Conservation (phyloP, 2,329 filamentous ascomycete genomes). For the Esteya vermicola region DNA sequence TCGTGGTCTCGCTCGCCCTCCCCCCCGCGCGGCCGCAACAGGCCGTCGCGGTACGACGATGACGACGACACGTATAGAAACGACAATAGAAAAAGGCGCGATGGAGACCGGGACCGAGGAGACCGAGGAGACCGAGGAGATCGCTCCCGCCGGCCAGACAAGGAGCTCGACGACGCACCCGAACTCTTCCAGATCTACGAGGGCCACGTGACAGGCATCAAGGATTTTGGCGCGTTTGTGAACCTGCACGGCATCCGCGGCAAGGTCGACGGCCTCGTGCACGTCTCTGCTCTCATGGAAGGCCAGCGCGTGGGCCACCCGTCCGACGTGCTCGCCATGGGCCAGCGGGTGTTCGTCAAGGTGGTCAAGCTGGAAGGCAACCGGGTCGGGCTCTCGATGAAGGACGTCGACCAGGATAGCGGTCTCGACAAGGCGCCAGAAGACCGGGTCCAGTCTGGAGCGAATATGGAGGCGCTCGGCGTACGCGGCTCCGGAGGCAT, state of each 20-base stretch:
- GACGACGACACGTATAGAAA: constrained; percentile 18
- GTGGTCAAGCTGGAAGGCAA: constrained; percentile 72
- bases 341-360: constrained; percentile 84
- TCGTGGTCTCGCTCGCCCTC: constrained; percentile 27
- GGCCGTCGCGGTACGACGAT: constrained; percentile 14
- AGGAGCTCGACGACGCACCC: constrained; percentile 69
- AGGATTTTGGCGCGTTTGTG: constrained; percentile 92
- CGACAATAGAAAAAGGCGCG: constrained; percentile 25
- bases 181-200: constrained; percentile 79
- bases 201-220: constrained; percentile 79
- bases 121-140: constrained; percentile 21
- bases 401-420: constrained; percentile 84
- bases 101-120: constrained; percentile 14
- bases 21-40: constrained; percentile 25
- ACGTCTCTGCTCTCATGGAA: constrained; percentile 77
- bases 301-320: constrained; percentile 84
- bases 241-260: constrained; percentile 78
- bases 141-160: constrained; percentile 45
- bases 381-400: constrained; percentile 85
- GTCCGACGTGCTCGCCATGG: constrained; percentile 67
- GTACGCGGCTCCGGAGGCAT: constrained; percentile 42
- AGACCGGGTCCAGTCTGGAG: constrained; percentile 68
- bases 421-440: constrained; percentile 74
- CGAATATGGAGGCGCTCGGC: constrained; percentile 74
- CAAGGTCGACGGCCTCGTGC: constrained; percentile 84